Evolutionary conservation across 768 basidiomycete species (phyloP).

Genomic region (Albatrellus ellisii): DNA sequence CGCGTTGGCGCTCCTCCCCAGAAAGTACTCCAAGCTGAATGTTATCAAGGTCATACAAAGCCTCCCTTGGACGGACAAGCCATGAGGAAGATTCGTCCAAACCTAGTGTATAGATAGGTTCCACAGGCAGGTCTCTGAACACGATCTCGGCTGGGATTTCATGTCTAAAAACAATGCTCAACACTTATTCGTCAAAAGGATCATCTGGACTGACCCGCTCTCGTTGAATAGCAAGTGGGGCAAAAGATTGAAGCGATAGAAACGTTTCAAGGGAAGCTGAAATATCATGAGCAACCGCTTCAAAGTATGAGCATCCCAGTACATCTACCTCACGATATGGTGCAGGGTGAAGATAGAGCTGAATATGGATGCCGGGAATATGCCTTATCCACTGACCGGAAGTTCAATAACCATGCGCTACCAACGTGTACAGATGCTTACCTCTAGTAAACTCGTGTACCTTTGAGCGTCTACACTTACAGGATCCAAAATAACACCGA

Average conservation of each 20-base stretch:
- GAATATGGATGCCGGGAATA: constrained; percentile 51
- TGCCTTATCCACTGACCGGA: constrained; percentile 59
- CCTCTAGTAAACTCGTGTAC: constrained; percentile 72
- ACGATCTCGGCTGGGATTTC: constrained; percentile 44
- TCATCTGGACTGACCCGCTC: constrained; percentile 42
- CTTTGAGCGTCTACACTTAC: constrained; percentile 75
- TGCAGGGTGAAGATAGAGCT: constrained; percentile 71
- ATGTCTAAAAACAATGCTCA: constrained; percentile 23
- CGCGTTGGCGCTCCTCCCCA: constrained; percentile 32
- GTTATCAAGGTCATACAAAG: constrained; percentile 91
- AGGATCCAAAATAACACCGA: constrained; percentile 74
- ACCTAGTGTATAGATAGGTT: constrained; percentile 88
- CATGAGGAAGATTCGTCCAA: constrained; percentile 88
- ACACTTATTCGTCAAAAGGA: neutral
- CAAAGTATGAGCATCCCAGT: neutral
- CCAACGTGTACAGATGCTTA: constrained; percentile 19
- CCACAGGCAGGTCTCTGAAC: constrained; percentile 65
- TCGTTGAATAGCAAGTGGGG: constrained; percentile 49
- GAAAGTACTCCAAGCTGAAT: constrained; percentile 67
- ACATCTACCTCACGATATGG: constrained; percentile 48
- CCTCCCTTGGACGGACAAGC: constrained; percentile 84
- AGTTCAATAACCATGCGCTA: constrained; percentile 2
- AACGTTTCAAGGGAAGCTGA: constrained; percentile 82
- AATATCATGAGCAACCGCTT: neutral
- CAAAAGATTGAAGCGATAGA: constrained; percentile 71